These are phyloP conservation scores for Schwanniomyces occidentalis DNA, from an alignment of 805 yeast genomes.

Conservation along the genomic window DNA sequence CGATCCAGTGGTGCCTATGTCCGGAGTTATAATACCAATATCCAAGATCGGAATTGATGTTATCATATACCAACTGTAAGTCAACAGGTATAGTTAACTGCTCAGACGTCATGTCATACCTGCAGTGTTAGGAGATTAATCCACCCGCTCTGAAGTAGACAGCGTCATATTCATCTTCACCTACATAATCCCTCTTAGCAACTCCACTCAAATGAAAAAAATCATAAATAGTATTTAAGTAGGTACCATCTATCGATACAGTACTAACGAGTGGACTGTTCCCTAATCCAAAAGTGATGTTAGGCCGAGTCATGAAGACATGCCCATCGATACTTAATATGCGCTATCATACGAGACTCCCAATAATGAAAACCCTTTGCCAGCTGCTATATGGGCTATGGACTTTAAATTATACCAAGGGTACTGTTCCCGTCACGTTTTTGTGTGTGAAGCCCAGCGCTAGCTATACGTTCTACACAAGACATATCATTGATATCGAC, in stretches of 20 bases:
- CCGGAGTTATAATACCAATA: conserved; percentile 1
- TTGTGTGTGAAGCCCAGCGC: neutral
- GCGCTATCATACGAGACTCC: neutral
- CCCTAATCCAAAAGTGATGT: neutral
- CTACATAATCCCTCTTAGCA: neutral
- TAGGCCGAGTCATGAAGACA: neutral
- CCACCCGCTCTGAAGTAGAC: neutral
- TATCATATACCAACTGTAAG: neutral
- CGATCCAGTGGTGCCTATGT: conserved; percentile 1
- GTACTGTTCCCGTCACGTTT: neutral
- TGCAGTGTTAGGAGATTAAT: neutral
- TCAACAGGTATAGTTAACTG: neutral
- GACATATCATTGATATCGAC: neutral
- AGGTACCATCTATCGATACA: neutral
- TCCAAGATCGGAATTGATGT: neutral
- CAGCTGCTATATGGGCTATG: too few relatives aligned
- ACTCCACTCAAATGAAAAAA: neutral
- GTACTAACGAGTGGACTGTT: neutral
- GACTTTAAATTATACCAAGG: too few relatives aligned
- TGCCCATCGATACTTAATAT: neutral
- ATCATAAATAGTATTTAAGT: neutral
- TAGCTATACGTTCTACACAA: conserved; percentile 1
- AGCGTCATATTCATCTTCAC: neutral
- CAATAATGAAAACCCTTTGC: neutral
- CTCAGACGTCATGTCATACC: neutral